These are phyloP conservation scores for Claviceps citrina DNA, from an alignment of 2,329 filamentous ascomycete genomes.

Conservation along the genomic window DNA sequence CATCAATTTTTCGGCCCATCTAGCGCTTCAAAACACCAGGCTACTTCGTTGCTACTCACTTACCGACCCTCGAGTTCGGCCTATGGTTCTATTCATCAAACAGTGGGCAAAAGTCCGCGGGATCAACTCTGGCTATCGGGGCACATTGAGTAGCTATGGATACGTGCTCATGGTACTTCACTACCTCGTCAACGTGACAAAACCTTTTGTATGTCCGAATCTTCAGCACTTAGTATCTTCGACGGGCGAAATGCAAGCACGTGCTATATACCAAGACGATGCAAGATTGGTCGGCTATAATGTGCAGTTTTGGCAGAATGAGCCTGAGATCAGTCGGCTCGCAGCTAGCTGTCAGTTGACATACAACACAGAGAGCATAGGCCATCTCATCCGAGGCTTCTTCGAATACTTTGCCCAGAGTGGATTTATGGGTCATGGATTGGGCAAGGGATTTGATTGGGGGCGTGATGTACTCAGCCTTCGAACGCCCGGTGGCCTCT, in stretches of 20 bases:
- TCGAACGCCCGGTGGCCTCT: constrained; percentile 51
- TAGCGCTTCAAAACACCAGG: constrained; percentile 70
- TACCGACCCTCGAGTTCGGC: constrained; percentile 61
- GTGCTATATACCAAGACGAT: constrained; percentile 11
- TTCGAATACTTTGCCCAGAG: constrained; percentile 71
- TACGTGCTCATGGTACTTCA: constrained; percentile 88
- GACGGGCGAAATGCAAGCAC: constrained; percentile 18
- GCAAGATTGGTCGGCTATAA: constrained; percentile 45
- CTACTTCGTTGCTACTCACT: constrained; percentile 71
- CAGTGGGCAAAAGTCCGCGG: constrained; percentile 75
- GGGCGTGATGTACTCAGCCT: constrained; percentile 65
- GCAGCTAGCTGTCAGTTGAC: constrained; percentile 45
- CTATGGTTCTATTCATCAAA: constrained; percentile 75
- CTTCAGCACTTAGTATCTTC: constrained; percentile 46
- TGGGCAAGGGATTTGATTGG: constrained; percentile 57
- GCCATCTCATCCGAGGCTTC: constrained; percentile 62
- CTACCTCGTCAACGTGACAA: constrained; percentile 68
- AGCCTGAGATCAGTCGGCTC: constrained; percentile 49
- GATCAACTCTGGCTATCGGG: constrained; percentile 76
- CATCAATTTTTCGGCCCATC: constrained; percentile 77
- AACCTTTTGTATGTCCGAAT: constrained; percentile 73
- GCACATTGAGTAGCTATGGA: constrained; percentile 77
- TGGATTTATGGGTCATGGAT: constrained; percentile 34
- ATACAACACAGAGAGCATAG: constrained; percentile 53
- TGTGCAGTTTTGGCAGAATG: constrained; percentile 65